phyloP scores from a whole-genome alignment of 805 yeast genomes.

The Candida golubevii region DNA sequence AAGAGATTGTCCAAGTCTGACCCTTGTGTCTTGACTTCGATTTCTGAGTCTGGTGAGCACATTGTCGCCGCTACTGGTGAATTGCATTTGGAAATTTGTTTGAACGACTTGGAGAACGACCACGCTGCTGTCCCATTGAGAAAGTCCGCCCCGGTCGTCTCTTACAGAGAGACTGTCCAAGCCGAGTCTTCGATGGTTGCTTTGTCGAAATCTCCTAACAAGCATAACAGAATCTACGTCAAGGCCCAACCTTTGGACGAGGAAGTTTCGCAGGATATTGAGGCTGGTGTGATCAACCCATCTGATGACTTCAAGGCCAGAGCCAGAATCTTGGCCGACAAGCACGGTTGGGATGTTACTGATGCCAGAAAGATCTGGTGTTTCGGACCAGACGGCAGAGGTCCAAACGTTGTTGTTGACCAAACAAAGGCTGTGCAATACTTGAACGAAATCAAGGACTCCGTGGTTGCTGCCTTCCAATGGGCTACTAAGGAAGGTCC shows the following conservation, averaged over 20 bases:
- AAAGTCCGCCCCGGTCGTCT: constrained; percentile 95
- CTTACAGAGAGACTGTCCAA: constrained; percentile 98
- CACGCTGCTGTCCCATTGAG: constrained; percentile 99
- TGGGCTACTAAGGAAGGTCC: constrained; percentile 99
- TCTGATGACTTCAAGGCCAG: constrained; percentile 98
- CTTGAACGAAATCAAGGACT: constrained; percentile 98
- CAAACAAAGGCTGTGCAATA: constrained; percentile 99
- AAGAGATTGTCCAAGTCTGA: constrained; percentile 99
- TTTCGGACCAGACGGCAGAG: constrained; percentile 99
- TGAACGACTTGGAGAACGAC: constrained; percentile 92
- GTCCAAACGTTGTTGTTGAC: constrained; percentile 98
- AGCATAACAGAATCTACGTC: constrained; percentile 99
- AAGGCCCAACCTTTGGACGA: constrained; percentile 95
- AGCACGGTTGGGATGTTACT: constrained; percentile 98
- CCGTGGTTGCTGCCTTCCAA: constrained; percentile 99
- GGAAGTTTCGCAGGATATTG: constrained; percentile 90
- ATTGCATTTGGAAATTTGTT: constrained; percentile 97
- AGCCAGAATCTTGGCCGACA: constrained; percentile 98
- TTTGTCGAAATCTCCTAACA: constrained; percentile 98
- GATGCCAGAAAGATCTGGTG: constrained; percentile 99
- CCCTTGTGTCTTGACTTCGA: constrained; percentile 91
- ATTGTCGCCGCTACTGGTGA: constrained; percentile 99
- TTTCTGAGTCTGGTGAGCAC: constrained; percentile 97
- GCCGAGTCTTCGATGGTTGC: constrained; percentile 93
- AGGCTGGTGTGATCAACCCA: constrained; percentile 85